Conservation (phyloP, 192 early-diverging fungal species). For the Chytriomyces hyalinus region DNA sequence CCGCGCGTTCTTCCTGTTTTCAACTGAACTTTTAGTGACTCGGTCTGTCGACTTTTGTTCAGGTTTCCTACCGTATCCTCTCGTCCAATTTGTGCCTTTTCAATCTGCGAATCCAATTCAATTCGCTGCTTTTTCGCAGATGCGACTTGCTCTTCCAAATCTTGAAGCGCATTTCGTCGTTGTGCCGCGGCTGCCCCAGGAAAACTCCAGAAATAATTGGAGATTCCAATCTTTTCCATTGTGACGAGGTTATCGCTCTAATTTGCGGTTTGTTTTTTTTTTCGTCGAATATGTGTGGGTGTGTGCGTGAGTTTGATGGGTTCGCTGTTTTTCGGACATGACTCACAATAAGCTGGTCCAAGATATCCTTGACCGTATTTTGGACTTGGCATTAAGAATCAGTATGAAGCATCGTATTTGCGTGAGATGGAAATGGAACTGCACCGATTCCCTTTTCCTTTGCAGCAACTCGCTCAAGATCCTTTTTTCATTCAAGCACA, state of each 20-base stretch:
- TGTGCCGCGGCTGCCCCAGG: conserved; percentile 69
- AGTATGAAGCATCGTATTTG: not conserved
- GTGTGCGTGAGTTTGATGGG: no score
- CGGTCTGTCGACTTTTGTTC: no score
- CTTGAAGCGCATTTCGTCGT: conserved; percentile 58
- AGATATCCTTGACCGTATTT: conserved; percentile 82
- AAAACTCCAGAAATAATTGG: conserved; percentile 94
- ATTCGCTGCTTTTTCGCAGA: conserved; percentile 35
- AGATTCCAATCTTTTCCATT: conserved; percentile 85
- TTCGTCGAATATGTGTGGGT: no score
- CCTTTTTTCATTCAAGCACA: conserved; percentile 39
- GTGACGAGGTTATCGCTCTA: conserved; percentile 77
- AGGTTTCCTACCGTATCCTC: conserved; percentile 61
- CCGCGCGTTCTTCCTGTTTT: conserved; percentile 62
- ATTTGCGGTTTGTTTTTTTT: not conserved
- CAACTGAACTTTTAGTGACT: not conserved
- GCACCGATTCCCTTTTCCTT: conserved; percentile 83
- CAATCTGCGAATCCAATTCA: conserved; percentile 55
- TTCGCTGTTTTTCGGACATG: no score
- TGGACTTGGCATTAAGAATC: conserved; percentile 49
- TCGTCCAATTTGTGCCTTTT: conserved; percentile 59
- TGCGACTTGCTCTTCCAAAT: conserved; percentile 53
- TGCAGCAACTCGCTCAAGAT: conserved; percentile 80
- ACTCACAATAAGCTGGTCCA: conserved; percentile 73
- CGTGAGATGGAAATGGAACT: not conserved